Conservation (phyloP, 1,139 yeast genomes). For the Protomyces inouyei region DNA sequence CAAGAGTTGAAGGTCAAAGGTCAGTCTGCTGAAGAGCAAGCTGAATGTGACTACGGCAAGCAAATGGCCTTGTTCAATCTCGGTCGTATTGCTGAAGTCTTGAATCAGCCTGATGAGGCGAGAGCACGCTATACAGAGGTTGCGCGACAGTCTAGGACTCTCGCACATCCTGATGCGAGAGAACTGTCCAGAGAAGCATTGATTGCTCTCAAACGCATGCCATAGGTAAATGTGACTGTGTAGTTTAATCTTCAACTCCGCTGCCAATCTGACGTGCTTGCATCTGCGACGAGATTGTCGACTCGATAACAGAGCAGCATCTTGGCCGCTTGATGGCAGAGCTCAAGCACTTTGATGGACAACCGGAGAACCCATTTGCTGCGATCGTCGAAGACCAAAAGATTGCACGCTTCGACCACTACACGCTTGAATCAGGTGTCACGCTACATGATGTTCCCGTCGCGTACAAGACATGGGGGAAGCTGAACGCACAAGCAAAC, state of each 20-base stretch:
- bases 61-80: slow-evolving; percentile 16
- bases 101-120: slow-evolving; percentile 1
- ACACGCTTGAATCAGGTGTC: slow-evolving; percentile 78
- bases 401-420: slow-evolving; percentile 72
- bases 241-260: background rate
- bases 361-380: slow-evolving; percentile 56
- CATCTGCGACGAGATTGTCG: background rate
- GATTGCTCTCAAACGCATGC: background rate
- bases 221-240: background rate
- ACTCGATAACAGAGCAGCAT: background rate
- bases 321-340: background rate
- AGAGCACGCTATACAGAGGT: background rate
- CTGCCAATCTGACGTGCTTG: background rate
- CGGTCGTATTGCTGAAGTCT: slow-evolving; percentile 12
- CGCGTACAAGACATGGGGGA: slow-evolving; percentile 96
- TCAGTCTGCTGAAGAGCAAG: slow-evolving; percentile 2
- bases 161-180: background rate
- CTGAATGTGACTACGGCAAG: slow-evolving; percentile 15
- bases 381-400: slow-evolving; percentile 72
- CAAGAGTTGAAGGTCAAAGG: slow-evolving; percentile 9
- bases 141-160: background rate
- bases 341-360: slow-evolving; percentile 7
- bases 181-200: background rate
- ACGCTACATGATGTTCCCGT: slow-evolving; percentile 69
- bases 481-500: slow-evolving; percentile 57